phyloP scores from a whole-genome alignment of 441 rosid species.

The Kokia cookei region DNA sequence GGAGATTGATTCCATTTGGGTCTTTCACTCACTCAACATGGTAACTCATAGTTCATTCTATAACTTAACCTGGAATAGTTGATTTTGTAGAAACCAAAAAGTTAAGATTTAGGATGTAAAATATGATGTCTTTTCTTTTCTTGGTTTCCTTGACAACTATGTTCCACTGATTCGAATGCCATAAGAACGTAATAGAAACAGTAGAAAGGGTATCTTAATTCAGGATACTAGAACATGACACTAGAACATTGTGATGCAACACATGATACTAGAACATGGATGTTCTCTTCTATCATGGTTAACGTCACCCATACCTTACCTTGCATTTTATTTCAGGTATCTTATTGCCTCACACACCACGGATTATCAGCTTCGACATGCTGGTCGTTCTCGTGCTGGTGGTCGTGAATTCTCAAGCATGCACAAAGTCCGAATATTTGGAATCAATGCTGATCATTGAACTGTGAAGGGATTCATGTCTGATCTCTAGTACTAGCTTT shows the following conservation, averaged over 20 bases:
- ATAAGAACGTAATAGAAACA: no score
- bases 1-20: neutral
- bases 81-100: neutral
- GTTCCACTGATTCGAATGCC: no score
- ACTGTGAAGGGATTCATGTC: neutral
- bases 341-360: conserved; percentile 94
- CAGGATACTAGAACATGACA: neutral
- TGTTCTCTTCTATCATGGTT: neutral
- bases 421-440: conserved; percentile 97
- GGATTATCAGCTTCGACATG: conserved; percentile 74
- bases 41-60: neutral
- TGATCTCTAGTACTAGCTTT: conserved; percentile 3
- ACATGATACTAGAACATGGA: neutral
- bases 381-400: conserved; percentile 75
- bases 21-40: neutral
- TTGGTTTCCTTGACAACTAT: no score
- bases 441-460: conserved; percentile 70
- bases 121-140: no score
- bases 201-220: no score
- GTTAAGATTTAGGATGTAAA: neutral
- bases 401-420: conserved; percentile 91
- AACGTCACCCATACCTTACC: neutral
- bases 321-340: conserved; percentile 40
- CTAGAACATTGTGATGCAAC: neutral
- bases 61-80: neutral